Conservation (phyloP, 2,329 filamentous ascomycete genomes). For the Cercospora zeae-maydis region DNA sequence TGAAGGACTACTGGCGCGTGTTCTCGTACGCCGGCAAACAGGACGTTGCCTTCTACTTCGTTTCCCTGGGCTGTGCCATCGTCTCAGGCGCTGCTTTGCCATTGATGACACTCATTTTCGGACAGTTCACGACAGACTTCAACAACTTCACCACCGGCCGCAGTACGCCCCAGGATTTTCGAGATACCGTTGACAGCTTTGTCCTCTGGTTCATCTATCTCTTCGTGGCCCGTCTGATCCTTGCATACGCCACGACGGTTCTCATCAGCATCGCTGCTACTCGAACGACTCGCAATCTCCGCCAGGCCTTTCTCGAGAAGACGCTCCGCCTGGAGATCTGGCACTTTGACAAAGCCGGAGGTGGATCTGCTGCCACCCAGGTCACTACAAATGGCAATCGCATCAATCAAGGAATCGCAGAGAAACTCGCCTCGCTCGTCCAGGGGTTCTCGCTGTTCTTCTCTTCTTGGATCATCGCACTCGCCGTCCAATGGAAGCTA, state of each 20-base stretch:
- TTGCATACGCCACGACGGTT: constrained; percentile 55
- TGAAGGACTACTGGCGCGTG: constrained; percentile 30
- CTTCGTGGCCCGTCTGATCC: constrained; percentile 62
- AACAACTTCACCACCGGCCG: constrained; percentile 39
- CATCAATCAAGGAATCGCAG: constrained; percentile 41
- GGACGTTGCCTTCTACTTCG: constrained; percentile 30
- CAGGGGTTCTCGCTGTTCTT: constrained; percentile 40
- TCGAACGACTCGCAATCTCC: constrained; percentile 48
- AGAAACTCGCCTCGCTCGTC: constrained; percentile 38
- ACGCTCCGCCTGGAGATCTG: constrained; percentile 65
- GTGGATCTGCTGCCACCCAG: constrained; percentile 45
- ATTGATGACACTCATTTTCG: constrained; percentile 51
- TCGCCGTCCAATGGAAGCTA: constrained; percentile 44
- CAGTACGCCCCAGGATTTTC: constrained; percentile 21
- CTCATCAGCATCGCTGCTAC: constrained; percentile 51
- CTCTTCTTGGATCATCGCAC: constrained; percentile 41
- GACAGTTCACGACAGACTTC: constrained; percentile 48
- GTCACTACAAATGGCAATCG: constrained; percentile 35
- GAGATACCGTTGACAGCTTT: constrained; percentile 25
- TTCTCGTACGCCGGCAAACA: constrained; percentile 34
- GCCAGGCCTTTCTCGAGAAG: constrained; percentile 61
- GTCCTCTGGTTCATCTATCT: constrained; percentile 67
- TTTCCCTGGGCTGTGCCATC: constrained; percentile 38
- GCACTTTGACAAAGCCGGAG: constrained; percentile 58
- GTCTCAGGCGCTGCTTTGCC: constrained; percentile 47